Evolutionary conservation across 2,329 filamentous ascomycete species (phyloP), one percentile per base, ranked within the genome.

Genomic region (Amauroascus verrucosus): DNA sequence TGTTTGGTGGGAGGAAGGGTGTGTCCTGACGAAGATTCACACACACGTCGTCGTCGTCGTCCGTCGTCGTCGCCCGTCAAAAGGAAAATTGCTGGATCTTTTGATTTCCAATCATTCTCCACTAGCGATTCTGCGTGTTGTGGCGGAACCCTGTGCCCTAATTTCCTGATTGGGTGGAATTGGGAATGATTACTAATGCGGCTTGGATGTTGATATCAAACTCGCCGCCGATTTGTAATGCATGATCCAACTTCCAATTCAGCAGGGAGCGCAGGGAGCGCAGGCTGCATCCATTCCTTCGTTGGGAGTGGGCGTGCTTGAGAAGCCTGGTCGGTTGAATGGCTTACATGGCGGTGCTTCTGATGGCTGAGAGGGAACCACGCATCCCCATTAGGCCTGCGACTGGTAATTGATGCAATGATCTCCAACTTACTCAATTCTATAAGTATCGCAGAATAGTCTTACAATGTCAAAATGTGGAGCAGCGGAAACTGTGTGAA

Each of bases 101-200:
- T 56, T 60, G 60, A 62, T 62, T 61, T 61, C 57, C 66, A 71
- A 72, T 66, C 70, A 72, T 55, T 45, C 47, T 57, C 59, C 65
- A 60, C 64, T 67, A 67, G 54, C 52, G 53, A 53, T 33, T 33
- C 18, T 44, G 44, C 51, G 51, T 54, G 44, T 54, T 60, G 66
- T 70, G 69, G 67, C 65, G 64, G 64, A 69, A 63, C 67, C 68
- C 70, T 70, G 69, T 70, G 60, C 69, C 69, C 68, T 71, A 70
- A 59, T 35, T 53, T 37, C 44, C 44, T 14, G 24, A 47, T 53
- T 48, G 32, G 45, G 6, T 4, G 28, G 8, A 20, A 40, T 9
- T 18, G 33, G 33, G 38, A 14, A 6, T 44, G 24, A 46, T 46
- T 45, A 45, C 41, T 45, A 45, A 45, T 45, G 14, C 24, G 14